Base-by-base conservation (phyloP, 106 monocot species). In the Dendrobium nobile region DNA sequence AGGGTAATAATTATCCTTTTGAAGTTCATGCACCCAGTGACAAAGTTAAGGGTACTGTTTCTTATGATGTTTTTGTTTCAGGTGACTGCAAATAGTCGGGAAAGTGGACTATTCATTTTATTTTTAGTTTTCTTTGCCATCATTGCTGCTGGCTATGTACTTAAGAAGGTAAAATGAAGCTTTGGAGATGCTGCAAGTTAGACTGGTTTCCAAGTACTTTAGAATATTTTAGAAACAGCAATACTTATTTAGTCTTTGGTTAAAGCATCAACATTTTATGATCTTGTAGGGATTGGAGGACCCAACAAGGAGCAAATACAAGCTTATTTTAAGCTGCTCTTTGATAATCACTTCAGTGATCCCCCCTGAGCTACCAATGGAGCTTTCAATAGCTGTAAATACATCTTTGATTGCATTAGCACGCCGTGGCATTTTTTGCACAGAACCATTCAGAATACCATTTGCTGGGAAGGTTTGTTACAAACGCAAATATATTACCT, bases 361-460 rank as follows among this genome's bases (percentile, higher is more conserved):
- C 74, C 99, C 99, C 19, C 99, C 99, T 85, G 99, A 99, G 79
- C 54, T 99, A 19, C 99, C 99, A 79, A 99, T 99, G 99, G 99
- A 99, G 82, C 85, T 99, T 64, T 99, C 99, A 54, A 99, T 99
- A 79, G 99, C 99, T 83, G 99, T 99, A n/a, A 99, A 99, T 85
- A 99, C 99, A 84, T 99, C 99, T 84, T 85, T 99, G 48, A 99
- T 99, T 86, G 99, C 99, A 42, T 86, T 99, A 81, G 95, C 99
- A 73, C 93, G 95, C 28, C 89, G 90, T 82, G 99, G 99, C 72
- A 95, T 99, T 79, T 99, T 99, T 78, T 99, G 99, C 87, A 99
- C 99, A 6, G 99, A 99, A 77, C 99, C 99, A 80, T 99, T 99
- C 79, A 93, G 99, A 84, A 99, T 99, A 83, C 99, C 99, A n/a